phyloP scores from a whole-genome alignment of 208 protist genomes.

The Acanthamoeba castellanii region DNA sequence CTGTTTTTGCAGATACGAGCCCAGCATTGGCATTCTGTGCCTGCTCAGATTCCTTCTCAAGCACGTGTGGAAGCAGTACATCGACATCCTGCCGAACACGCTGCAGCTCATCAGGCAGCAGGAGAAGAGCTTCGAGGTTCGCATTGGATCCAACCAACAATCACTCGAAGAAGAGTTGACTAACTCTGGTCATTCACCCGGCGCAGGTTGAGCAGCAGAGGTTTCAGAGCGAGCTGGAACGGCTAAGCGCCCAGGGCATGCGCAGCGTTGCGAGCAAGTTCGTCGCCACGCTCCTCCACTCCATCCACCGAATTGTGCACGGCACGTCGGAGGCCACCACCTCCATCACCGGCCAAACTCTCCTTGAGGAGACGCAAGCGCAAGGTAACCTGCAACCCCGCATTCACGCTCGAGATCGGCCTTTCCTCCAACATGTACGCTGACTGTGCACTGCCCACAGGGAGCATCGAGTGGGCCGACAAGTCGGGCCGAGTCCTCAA shows the following conservation, averaged over 20 bases:
- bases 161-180: neutral
- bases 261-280: constrained; percentile 7
- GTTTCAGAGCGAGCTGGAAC: constrained; percentile 37
- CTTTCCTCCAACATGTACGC: neutral
- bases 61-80: constrained; percentile 66
- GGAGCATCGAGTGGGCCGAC: constrained; percentile 33
- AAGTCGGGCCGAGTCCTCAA: constrained; percentile 49
- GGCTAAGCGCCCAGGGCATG: constrained; percentile 50
- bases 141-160: neutral
- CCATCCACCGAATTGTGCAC: constrained; percentile 28
- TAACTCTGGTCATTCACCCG: neutral
- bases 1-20: neutral
- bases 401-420: neutral
- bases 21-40: constrained; percentile 16
- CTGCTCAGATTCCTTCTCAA: constrained; percentile 51
- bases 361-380: neutral
- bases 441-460: neutral
- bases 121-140: neutral
- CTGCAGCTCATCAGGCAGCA: constrained; percentile 14
- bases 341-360: constrained; percentile 18
- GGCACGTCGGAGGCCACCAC: constrained; percentile 37
- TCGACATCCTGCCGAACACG: constrained; percentile 15
- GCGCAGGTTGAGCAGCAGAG: neutral
- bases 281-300: neutral
- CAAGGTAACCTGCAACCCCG: neutral